Percentiles rank a stretch among this genome's conserved stretches.
Conservation (phyloP, 1,284 basidiomycete genomes). For the Farysia itapuensis region DNA sequence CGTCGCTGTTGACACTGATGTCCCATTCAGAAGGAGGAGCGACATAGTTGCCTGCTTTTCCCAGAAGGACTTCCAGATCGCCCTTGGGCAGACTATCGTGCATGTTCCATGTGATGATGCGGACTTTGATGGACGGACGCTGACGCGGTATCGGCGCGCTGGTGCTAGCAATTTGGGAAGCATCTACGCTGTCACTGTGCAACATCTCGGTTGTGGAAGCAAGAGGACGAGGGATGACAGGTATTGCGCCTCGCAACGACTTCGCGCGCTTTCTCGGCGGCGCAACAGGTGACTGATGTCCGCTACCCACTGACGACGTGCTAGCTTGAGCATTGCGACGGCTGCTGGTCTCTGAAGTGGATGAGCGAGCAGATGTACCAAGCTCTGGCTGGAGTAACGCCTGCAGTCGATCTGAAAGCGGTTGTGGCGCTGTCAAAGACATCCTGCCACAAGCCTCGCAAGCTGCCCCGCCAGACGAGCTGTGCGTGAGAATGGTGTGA, state of each 20-base stretch:
- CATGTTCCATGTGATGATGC: slow-evolving; percentile 65
- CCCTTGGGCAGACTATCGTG: slow-evolving; percentile 67
- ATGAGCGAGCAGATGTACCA: background rate
- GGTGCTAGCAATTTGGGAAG: background rate
- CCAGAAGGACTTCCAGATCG: slow-evolving; percentile 73
- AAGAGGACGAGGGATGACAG: background rate
- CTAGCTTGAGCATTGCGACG: background rate
- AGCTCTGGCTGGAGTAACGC: too few relatives aligned
- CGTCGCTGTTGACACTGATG: slow-evolving; percentile 25
- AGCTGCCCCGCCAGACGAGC: background rate
- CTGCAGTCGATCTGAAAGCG: too few relatives aligned
- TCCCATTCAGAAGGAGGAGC: slow-evolving; percentile 53
- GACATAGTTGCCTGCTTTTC: slow-evolving; percentile 67
- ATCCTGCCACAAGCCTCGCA: background rate
- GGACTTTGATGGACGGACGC: slow-evolving; percentile 61
- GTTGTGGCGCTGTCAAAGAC: background rate
- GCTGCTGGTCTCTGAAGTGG: background rate
- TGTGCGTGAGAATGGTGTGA: background rate
- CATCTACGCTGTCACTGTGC: background rate
- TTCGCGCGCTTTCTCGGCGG: too few relatives aligned
- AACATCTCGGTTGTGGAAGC: background rate
- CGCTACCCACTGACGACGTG: too few relatives aligned
- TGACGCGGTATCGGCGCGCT: slow-evolving; percentile 7
- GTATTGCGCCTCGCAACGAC: background rate
- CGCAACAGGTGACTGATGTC: too few relatives aligned